Conservation (phyloP, 2,329 filamentous ascomycete genomes). For the Phymatotrichopsis omnivora region DNA sequence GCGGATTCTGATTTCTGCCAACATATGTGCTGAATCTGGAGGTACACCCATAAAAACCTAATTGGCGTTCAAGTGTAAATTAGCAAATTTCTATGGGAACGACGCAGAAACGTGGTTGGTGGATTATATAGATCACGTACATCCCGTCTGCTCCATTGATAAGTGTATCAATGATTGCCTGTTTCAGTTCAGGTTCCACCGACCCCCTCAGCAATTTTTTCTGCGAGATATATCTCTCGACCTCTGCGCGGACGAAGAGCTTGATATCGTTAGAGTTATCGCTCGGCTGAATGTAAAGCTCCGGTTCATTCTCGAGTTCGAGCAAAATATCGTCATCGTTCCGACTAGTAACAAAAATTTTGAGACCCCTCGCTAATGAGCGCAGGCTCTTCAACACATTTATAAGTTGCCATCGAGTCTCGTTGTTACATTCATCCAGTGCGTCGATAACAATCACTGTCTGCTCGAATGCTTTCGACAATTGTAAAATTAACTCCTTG, state of each 20-base stretch:
- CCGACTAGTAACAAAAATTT: slow-evolving; percentile 17
- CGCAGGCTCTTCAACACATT: slow-evolving; percentile 9
- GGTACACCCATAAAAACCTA: slow-evolving; percentile 11
- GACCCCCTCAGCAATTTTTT: slow-evolving; percentile 3
- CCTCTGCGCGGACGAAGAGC: slow-evolving; percentile 3
- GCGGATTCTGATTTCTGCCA: neutral
- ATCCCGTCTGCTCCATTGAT: slow-evolving; percentile 10
- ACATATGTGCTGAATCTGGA: slow-evolving; percentile 6
- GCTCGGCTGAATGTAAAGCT: slow-evolving; percentile 10
- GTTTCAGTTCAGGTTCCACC: neutral
- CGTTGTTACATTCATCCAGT: slow-evolving; percentile 14
- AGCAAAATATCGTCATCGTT: slow-evolving; percentile 14
- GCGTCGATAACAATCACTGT: slow-evolving; percentile 19
- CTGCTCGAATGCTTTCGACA: slow-evolving; percentile 4
- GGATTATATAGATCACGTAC: slow-evolving; percentile 8
- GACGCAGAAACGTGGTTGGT: neutral
- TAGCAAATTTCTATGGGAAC: no score
- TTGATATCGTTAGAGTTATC: slow-evolving; percentile 14
- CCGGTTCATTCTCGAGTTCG: slow-evolving; percentile 4
- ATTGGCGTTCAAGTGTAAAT: neutral
- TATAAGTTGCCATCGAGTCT: slow-evolving; percentile 1
- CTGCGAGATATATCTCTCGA: slow-evolving; percentile 6
- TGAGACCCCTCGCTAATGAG: slow-evolving; percentile 2
- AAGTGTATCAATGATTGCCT: slow-evolving; percentile 4
- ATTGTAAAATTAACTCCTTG: slow-evolving; percentile 2